These are phyloP conservation scores for Pythium brassicae DNA, from an alignment of 352 stramenopile genomes.

Conservation along the genomic window DNA sequence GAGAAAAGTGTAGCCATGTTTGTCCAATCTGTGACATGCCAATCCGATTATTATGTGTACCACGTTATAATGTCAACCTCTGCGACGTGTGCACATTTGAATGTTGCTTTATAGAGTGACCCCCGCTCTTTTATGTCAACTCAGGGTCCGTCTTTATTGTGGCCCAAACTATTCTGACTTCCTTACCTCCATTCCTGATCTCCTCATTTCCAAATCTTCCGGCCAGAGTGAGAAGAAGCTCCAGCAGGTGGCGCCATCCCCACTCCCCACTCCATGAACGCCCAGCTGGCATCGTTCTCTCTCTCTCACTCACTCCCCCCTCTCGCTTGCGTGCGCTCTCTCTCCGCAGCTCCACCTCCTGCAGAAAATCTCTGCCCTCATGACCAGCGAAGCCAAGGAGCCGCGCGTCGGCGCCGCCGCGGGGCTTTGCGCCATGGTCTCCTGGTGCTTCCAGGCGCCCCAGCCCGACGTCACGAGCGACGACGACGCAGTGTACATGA, in stretches of 20 bases:
- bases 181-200: too few relatives aligned
- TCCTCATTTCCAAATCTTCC: too few relatives aligned
- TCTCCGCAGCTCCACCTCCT: neutral
- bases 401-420: constrained; percentile 12
- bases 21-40: neutral
- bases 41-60: neutral
- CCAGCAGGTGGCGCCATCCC: neutral
- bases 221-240: too few relatives aligned
- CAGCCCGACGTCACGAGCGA: constrained; percentile 16
- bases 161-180: too few relatives aligned
- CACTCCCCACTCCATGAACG: neutral
- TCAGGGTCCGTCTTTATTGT: too few relatives aligned
- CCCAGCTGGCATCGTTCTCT: too few relatives aligned
- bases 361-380: neutral
- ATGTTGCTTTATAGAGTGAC: too few relatives aligned
- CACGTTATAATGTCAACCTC: too few relatives aligned
- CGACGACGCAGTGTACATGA: constrained; percentile 38
- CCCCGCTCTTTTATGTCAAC: too few relatives aligned
- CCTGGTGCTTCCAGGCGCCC: constrained; percentile 56
- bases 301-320: too few relatives aligned
- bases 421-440: constrained; percentile 38
- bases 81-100: too few relatives aligned
- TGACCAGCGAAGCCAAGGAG: neutral
- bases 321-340: neutral
- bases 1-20: too few relatives aligned